These are phyloP conservation scores for Eucommia ulmoides DNA, from an alignment of 257 asterid species.

Conservation along the genomic window DNA sequence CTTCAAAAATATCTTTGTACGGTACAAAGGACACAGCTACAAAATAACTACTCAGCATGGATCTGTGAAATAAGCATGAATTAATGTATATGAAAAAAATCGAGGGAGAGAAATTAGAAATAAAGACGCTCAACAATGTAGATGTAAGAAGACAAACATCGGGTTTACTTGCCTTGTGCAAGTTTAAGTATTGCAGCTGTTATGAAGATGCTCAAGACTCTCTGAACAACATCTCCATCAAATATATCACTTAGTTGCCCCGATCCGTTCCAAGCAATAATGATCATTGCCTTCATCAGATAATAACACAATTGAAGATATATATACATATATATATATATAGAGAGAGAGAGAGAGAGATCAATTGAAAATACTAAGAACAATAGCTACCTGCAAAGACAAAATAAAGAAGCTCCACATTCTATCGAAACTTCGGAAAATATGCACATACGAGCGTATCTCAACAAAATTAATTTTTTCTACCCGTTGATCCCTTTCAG, in stretches of 20 bases:
- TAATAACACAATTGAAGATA: too few species aligned
- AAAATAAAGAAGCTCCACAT: conserved; percentile 94
- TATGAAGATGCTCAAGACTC: conserved; percentile 81
- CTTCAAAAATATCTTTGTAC: too few species aligned
- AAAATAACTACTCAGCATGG: too few species aligned
- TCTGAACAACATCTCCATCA: conserved; percentile 59
- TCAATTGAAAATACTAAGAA: conserved; percentile 5
- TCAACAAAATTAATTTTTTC: conserved; percentile 90
- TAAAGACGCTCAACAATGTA: too few species aligned
- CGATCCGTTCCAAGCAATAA: conserved; percentile 83
- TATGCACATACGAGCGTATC: conserved; percentile 84
- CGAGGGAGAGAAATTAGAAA: too few species aligned
- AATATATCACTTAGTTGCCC: conserved; percentile 48
- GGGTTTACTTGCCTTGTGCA: conserved; percentile 48
- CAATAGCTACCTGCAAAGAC: conserved; percentile 60
- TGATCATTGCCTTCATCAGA: conserved; percentile 74
- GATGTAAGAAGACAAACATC: too few species aligned
- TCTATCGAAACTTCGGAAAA: conserved; percentile 80
- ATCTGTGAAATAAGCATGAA: too few species aligned
- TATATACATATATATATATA: too few species aligned
- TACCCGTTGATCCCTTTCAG: conserved; percentile 51
- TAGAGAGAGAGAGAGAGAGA: too few species aligned
- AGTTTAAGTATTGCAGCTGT: conserved; percentile 89
- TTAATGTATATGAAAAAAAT: too few species aligned
- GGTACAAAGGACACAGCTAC: too few species aligned